A percentile compares a stretch with the other conserved stretches of the same genome.
These are phyloP conservation scores for Colletotrichum sp. DNA, from an alignment of 2,329 filamentous ascomycete species.

Conservation along the genomic window DNA sequence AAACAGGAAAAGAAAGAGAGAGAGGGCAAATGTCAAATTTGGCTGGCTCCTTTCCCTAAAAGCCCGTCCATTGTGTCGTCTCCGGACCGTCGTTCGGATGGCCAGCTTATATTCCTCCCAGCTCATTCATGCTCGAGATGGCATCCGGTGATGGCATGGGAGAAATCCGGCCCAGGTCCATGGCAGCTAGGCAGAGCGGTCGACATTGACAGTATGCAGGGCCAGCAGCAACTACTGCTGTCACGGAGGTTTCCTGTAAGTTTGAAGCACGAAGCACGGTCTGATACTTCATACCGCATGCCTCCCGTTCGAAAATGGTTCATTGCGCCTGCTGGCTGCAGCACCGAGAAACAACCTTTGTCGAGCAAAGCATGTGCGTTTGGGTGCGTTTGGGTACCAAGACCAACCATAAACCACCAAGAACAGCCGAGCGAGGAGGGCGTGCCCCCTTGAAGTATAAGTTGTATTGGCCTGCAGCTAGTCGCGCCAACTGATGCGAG, in stretches of 20 bases:
- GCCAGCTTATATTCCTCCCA: conserved; percentile 13
- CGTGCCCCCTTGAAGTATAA: conserved; percentile 22
- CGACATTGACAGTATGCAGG: not conserved
- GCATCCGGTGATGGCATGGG: not conserved
- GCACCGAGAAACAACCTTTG: conserved; percentile 18
- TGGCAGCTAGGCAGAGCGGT: not conserved
- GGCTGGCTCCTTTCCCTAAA: not conserved
- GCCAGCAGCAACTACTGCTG: not conserved
- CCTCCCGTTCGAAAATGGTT: not conserved
- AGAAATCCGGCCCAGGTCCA: not conserved
- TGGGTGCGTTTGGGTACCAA: conserved; percentile 12
- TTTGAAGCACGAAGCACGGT: conserved; percentile 16
- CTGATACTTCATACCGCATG: not conserved
- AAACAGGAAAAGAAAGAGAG: not conserved
- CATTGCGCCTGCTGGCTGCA: conserved; percentile 12
- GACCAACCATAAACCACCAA: not conserved
- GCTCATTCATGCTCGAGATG: not conserved
- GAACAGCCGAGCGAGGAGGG: conserved; percentile 11
- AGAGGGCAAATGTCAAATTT: not conserved
- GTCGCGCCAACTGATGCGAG: not conserved
- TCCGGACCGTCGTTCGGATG: not conserved
- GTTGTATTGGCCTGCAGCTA: conserved; percentile 6
- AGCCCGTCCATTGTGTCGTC: not conserved
- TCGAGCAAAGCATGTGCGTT: conserved; percentile 13
- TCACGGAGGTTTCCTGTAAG: conserved; percentile 9